Evolutionary conservation across 2,329 filamentous ascomycete genomes (phyloP).

Genomic region (Fusarium albidum): DNA sequence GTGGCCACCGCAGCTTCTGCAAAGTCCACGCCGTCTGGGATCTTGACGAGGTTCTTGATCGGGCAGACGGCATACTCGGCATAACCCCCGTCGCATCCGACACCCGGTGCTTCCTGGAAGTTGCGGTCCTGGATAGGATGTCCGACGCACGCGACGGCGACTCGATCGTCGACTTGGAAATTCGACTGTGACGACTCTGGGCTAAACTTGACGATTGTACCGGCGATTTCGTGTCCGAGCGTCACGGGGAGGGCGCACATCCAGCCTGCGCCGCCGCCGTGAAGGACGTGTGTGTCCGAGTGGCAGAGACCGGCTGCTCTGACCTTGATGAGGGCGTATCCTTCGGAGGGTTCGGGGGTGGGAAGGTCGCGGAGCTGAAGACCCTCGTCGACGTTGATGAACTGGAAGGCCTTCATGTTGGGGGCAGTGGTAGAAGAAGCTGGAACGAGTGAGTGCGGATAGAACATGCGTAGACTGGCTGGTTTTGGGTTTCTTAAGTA

Average conservation of each 20-base stretch:
- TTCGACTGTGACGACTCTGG: slow-evolving; percentile 1
- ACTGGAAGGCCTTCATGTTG: slow-evolving; percentile 19
- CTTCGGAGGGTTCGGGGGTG: slow-evolving; percentile 10
- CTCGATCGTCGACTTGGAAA: slow-evolving; percentile 12
- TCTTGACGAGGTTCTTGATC: slow-evolving; percentile 3
- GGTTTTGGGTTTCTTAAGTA: no score
- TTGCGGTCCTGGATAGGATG: slow-evolving; percentile 14
- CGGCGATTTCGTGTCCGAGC: slow-evolving; percentile 18
- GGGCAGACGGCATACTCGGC: no score
- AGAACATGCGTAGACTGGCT: no score
- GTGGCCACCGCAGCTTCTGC: slow-evolving; percentile 17
- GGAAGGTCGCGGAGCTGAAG: slow-evolving; percentile 9
- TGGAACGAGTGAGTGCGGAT: no score
- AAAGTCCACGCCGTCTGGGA: slow-evolving; percentile 16
- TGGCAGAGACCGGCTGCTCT: slow-evolving; percentile 20
- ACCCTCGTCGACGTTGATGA: not conserved
- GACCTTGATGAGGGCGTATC: slow-evolving; percentile 15
- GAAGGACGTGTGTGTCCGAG: slow-evolving; percentile 14
- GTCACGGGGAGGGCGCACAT: slow-evolving; percentile 11
- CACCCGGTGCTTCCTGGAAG: not conserved
- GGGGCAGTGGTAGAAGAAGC: no score
- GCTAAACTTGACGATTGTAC: slow-evolving; percentile 14
- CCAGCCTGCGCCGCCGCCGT: slow-evolving; percentile 10
- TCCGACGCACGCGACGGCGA: slow-evolving; percentile 12
- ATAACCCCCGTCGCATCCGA: no score